These are phyloP conservation scores for Trypanosoma grayi DNA, from an alignment of 208 protist genomes.

Conservation along the genomic window DNA sequence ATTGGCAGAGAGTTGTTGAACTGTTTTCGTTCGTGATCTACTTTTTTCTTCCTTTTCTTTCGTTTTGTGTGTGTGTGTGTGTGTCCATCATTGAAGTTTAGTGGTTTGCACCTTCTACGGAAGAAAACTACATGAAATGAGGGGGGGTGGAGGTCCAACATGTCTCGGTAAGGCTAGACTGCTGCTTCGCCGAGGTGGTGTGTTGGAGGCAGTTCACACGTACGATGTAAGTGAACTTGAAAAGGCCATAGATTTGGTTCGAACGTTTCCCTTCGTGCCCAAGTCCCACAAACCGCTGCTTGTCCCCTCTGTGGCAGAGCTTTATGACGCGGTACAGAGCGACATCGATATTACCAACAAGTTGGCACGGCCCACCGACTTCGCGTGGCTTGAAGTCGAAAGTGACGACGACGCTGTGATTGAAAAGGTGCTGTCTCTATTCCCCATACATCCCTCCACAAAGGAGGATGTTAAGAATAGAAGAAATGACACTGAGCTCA, in stretches of 20 bases:
- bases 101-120: neutral
- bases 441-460: slow-evolving; percentile 27
- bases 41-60: neutral
- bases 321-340: slow-evolving; percentile 3
- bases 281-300: slow-evolving; percentile 12
- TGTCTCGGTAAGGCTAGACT: slow-evolving; percentile 7
- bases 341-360: neutral
- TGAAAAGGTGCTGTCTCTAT: slow-evolving; percentile 22
- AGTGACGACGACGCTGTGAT: slow-evolving; percentile 11
- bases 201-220: slow-evolving; percentile 3
- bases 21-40: neutral
- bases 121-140: slow-evolving; percentile 11
- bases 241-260: neutral
- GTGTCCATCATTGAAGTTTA: neutral
- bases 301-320: slow-evolving; percentile 22
- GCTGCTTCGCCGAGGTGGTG: slow-evolving; percentile 13
- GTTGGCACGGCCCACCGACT: slow-evolving; percentile 5
- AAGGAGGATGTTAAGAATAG: slow-evolving; percentile 12
- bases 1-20: neutral
- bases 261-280: slow-evolving; percentile 14
- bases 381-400: slow-evolving; percentile 32
- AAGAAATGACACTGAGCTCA: slow-evolving; percentile 8
- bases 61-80: neutral
- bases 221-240: slow-evolving; percentile 4
- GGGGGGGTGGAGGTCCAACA: neutral